These are phyloP conservation scores for Leccinum truebloodii DNA, from an alignment of 768 basidiomycete genomes.

Conservation along the genomic window DNA sequence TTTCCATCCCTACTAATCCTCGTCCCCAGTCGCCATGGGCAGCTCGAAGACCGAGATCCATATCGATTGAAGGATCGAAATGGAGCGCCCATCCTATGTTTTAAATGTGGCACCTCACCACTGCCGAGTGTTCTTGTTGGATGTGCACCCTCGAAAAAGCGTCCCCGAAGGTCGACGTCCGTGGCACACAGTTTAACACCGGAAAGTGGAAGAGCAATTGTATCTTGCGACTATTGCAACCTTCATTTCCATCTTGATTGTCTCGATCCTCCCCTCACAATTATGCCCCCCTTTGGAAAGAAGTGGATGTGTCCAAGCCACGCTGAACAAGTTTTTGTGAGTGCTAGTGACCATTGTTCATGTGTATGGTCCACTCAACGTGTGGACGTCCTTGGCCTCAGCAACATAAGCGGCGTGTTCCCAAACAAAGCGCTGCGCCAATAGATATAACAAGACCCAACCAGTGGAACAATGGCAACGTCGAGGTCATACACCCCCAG, in stretches of 20 bases:
- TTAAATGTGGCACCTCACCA: constrained; percentile 83
- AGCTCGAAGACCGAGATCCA: constrained; percentile 89
- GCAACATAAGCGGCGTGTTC: constrained; percentile 79
- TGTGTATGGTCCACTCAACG: constrained; percentile 1
- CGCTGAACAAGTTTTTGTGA: constrained; percentile 79
- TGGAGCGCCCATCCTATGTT: constrained; percentile 84
- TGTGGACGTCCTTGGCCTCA: constrained; percentile 33
- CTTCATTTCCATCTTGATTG: constrained; percentile 98
- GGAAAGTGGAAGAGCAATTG: constrained; percentile 70
- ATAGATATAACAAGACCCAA: constrained; percentile 76
- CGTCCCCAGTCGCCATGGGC: constrained; percentile 70
- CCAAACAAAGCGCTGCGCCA: constrained; percentile 63
- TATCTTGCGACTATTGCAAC: constrained; percentile 94
- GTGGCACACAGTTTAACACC: constrained; percentile 39
- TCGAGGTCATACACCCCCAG: constrained; percentile 79
- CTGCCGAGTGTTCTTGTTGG: constrained; percentile 56
- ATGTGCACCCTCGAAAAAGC: constrained; percentile 53
- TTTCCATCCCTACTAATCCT: constrained; percentile 3
- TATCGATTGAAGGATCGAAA: constrained; percentile 85
- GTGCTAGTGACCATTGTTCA: constrained; percentile 32
- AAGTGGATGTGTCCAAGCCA: constrained; percentile 99
- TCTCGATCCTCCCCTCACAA: constrained; percentile 83
- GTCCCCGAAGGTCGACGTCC: constrained; percentile 50
- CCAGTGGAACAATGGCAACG: constrained; percentile 88
- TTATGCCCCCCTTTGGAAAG: constrained; percentile 82